Conservation (phyloP, 371 early-diverging fungal genomes). For the Zopfochytrium polystomum region DNA sequence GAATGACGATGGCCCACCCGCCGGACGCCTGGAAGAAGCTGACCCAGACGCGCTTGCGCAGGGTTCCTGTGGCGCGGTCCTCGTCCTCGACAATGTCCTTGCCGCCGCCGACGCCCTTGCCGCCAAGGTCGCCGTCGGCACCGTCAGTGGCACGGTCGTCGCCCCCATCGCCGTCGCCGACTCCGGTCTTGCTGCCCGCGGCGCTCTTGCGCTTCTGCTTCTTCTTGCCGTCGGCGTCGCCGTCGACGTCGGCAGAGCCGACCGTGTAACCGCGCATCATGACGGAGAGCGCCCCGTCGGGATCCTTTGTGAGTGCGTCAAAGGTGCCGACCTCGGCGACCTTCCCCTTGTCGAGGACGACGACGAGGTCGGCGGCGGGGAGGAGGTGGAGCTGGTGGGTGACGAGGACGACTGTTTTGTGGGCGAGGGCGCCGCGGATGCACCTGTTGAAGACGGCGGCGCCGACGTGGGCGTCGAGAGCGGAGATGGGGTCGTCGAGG, state of each 20-base stretch:
- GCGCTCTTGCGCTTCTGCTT: neutral
- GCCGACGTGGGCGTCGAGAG: constrained; percentile 89
- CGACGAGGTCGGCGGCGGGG: constrained; percentile 31
- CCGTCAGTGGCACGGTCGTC: constrained; percentile 1
- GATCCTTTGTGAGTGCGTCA: constrained; percentile 26
- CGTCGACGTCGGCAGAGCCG: neutral
- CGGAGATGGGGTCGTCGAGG: constrained; percentile 71
- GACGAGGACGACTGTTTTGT: constrained; percentile 79
- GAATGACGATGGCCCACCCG: constrained; percentile 25
- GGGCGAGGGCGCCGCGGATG: constrained; percentile 53
- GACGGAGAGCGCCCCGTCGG: constrained; percentile 21
- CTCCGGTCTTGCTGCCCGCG: neutral
- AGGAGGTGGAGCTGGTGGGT: constrained; percentile 73
- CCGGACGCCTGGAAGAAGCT: constrained; percentile 34
- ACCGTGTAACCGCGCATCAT: constrained; percentile 20
- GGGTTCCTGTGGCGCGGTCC: constrained; percentile 37
- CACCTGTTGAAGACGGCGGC: constrained; percentile 81
- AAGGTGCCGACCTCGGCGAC: constrained; percentile 38
- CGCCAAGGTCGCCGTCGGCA: constrained; percentile 4
- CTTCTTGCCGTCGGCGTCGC: neutral
- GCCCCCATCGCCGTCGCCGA: neutral
- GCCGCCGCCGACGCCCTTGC: constrained; percentile 5
- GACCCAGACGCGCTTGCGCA: constrained; percentile 27
- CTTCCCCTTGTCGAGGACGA: constrained; percentile 34
- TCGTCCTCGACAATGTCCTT: constrained; percentile 34